phyloP scores from a whole-genome alignment of 768 basidiomycete genomes.

The Fomitopsis serialis region DNA sequence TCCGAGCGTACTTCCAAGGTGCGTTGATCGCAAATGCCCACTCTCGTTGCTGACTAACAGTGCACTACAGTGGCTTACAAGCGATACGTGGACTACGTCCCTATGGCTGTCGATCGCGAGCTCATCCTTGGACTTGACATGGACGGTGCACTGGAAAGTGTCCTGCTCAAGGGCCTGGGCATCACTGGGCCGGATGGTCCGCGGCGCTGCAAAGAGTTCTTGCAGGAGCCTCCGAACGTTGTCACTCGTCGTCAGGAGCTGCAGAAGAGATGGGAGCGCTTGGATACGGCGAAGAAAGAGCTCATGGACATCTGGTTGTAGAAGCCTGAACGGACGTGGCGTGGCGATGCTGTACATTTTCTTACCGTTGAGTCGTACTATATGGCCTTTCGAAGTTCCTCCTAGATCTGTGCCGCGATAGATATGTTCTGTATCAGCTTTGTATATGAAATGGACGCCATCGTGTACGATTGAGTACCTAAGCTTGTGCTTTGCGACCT shows the following conservation, averaged over 20 bases:
- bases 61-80: slow-evolving; percentile 36
- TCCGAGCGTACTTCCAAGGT: slow-evolving; percentile 76
- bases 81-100: slow-evolving; percentile 39
- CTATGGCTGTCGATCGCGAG: slow-evolving; percentile 41
- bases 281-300: slow-evolving; percentile 41
- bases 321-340: neutral
- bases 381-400: no score
- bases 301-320: slow-evolving; percentile 21
- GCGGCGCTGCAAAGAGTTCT: slow-evolving; percentile 42
- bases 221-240: slow-evolving; percentile 45
- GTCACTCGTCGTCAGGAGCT: slow-evolving; percentile 43
- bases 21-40: neutral
- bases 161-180: slow-evolving; percentile 43
- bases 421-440: no score
- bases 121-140: slow-evolving; percentile 48
- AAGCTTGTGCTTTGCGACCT: no score
- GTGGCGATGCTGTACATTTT: no score
- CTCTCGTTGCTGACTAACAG: neutral
- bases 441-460: no score
- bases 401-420: no score
- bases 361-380: no score
- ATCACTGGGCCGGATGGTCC: slow-evolving; percentile 44
- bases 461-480: no score
- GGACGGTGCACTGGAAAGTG: slow-evolving; percentile 38
- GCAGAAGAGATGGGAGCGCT: slow-evolving; percentile 43